These are phyloP conservation scores for Begonia fuchsioides DNA, from an alignment of 306 rosid genomes.

Conservation along the genomic window DNA sequence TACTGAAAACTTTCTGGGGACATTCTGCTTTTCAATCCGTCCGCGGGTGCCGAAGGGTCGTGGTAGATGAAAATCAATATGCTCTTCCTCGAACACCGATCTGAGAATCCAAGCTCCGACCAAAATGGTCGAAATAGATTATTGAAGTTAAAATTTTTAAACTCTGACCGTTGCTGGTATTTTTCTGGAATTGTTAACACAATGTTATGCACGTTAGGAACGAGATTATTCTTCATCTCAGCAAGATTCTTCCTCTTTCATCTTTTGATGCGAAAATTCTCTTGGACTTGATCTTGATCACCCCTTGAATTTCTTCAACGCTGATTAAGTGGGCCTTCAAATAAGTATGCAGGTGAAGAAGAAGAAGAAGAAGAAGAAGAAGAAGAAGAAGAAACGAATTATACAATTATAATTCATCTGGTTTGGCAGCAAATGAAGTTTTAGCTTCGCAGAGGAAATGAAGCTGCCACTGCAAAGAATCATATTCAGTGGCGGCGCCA, in stretches of 20 bases:
- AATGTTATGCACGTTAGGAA: too few species aligned
- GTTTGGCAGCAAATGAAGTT: slow-evolving; percentile 21
- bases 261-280: too few species aligned
- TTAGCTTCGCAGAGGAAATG: slow-evolving; percentile 29
- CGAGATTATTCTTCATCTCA: too few species aligned
- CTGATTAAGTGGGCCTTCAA: too few species aligned
- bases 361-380: too few species aligned
- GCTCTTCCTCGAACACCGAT: background rate
- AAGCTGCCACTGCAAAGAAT: slow-evolving; percentile 4
- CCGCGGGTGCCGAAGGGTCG: slow-evolving; percentile 73
- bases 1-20: slow-evolving; percentile 77
- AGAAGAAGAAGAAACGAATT: too few species aligned
- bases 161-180: too few species aligned
- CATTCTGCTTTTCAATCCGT: slow-evolving; percentile 60
- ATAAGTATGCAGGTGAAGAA: too few species aligned
- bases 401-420: background rate
- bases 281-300: too few species aligned
- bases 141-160: background rate
- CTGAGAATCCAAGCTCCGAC: background rate
- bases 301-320: too few species aligned
- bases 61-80: slow-evolving; percentile 36
- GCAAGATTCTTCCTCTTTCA: too few species aligned
- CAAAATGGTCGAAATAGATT: background rate
- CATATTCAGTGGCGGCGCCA: slow-evolving; percentile 24
- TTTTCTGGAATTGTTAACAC: too few species aligned